phyloP scores from a whole-genome alignment of 139 green algal genomes.

The Volvox africanus region DNA sequence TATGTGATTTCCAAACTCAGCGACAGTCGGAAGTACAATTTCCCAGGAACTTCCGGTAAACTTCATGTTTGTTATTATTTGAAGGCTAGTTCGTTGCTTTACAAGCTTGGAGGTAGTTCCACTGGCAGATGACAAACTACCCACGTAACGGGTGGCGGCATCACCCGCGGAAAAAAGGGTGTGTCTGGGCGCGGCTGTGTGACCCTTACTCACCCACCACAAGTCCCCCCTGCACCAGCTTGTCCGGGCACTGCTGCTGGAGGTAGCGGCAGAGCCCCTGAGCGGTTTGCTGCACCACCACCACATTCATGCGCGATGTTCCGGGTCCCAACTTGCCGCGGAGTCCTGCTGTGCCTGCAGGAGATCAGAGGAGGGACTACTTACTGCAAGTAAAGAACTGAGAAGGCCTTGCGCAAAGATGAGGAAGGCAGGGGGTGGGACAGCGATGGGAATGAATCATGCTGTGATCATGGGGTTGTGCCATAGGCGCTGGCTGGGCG shows the following conservation, averaged over 20 bases:
- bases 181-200: neutral
- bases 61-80: too few relatives aligned
- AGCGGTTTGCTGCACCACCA: constrained; percentile 83
- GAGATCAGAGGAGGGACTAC: neutral
- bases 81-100: neutral
- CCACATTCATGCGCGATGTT: constrained; percentile 81
- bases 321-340: constrained; percentile 79
- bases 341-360: constrained; percentile 80
- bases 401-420: neutral
- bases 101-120: neutral
- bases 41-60: too few relatives aligned
- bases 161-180: neutral
- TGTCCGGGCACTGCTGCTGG: neutral
- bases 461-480: neutral
- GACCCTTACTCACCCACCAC: constrained; percentile 54
- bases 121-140: neutral
- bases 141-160: neutral
- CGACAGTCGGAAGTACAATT: too few relatives aligned
- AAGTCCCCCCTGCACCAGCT: constrained; percentile 37
- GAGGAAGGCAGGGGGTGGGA: neutral
- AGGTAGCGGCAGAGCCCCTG: constrained; percentile 73
- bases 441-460: neutral
- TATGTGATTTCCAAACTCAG: too few relatives aligned
- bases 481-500: neutral
- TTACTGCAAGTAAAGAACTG: neutral